Evolutionary conservation across 495 filamentous ascomycete species (phyloP).

Genomic region (Aspergillus baeticus): DNA sequence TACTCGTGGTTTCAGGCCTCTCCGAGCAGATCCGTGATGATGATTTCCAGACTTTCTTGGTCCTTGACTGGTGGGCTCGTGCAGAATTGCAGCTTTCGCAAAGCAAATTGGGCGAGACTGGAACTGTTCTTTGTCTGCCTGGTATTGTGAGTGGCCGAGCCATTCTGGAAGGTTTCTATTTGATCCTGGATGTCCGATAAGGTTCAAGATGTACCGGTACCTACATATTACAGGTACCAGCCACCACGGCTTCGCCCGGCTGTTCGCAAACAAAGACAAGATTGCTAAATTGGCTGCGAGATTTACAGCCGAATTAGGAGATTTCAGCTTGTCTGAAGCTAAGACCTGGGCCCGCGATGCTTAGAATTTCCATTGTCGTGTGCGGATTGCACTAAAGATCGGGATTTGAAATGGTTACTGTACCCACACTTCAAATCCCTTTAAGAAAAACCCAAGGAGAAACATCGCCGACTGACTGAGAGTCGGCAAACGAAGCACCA

Average conservation of each 20-base stretch:
- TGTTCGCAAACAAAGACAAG: too few relatives aligned
- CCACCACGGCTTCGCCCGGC: too few relatives aligned
- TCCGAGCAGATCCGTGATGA: neutral
- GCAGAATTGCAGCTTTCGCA: too few relatives aligned
- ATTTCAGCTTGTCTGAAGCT: neutral
- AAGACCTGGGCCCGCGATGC: neutral
- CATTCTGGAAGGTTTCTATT: neutral
- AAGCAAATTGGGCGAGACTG: too few relatives aligned
- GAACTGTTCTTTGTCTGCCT: neutral
- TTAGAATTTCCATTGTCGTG: neutral
- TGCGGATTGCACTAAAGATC: neutral
- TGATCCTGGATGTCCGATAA: slow-evolving; percentile 1
- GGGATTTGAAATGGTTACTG: slow-evolving; percentile 1
- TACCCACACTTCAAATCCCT: too few relatives aligned
- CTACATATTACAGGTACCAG: neutral
- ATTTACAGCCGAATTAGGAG: neutral
- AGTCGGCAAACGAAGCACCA: too few relatives aligned
- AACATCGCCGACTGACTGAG: too few relatives aligned
- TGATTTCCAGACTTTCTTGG: too few relatives aligned
- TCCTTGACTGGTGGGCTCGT: too few relatives aligned
- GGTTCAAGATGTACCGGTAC: slow-evolving; percentile 4
- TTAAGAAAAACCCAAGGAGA: too few relatives aligned
- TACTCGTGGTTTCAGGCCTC: neutral
- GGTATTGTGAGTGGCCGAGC: neutral
- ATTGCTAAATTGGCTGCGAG: too few relatives aligned